Base-by-base conservation (phyloP, 1,284 basidiomycete genomes). In the Rhodotorula glutinis region DNA sequence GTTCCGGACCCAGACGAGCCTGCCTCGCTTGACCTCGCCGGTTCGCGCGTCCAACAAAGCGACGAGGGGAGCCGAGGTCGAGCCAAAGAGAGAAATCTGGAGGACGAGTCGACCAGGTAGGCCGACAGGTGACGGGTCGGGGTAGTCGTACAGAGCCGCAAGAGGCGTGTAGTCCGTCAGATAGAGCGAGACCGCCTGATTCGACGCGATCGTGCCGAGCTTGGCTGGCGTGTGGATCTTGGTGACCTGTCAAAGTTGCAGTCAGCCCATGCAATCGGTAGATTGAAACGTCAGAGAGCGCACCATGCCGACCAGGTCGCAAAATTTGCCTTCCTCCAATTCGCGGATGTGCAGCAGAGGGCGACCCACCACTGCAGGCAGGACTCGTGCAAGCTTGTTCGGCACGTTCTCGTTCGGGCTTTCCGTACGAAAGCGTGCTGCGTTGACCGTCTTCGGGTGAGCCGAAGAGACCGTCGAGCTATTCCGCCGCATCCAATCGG, bases 151-250 rank as follows among this genome's bases (percentile, higher is more conserved):
- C 11, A 65, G 53, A 7, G 13, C 29, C 4, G 53, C 41, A 53
- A 65, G 60, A 0, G 53, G 17, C 4, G 67, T 69, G 53, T 62
- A 69, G 52, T 69, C 67, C 21, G 67, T 69, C 17, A 69, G 16
- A 33, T 46, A 65, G 53, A 69, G 56, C 5, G 52, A 27, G 30
- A 47, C 30, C 19, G 54, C 46, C 30, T 19, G 9, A 23, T 65
- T 60, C 2, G 58, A 44, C 4, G 41, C 40, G 38, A 60, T 25
- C 27, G 43, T 29, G 21, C 11, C 23, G 21, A 30, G n/a, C 16
- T 23, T 13, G 53, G 23, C 25, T 5, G 23, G 19, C 25, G 27
- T 47, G 47, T 46, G 30, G 51, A 53, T 16, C 19, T 57, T 58
- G 23, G 49, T 61, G 30, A 56, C 55, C 59, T 60, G 49, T 14